Evolutionary conservation across 371 early-diverging fungal genomes (phyloP), one percentile per base, ranked within the genome.

Genomic region (Chytridium lagenaria): DNA sequence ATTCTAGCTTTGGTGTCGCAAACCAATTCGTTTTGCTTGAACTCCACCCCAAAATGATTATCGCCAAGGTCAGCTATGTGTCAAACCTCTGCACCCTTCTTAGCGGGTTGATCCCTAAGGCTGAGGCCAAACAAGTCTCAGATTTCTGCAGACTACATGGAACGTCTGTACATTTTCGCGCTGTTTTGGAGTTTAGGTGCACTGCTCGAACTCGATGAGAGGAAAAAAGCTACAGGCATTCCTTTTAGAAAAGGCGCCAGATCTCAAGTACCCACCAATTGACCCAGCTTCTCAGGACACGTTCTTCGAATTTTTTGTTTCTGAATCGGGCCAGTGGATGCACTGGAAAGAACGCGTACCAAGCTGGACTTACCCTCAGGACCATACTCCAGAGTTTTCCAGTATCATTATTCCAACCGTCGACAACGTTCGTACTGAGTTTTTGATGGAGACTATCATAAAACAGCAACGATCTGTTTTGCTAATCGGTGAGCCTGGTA

Each of bases 401-500:
- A 83, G 81, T 73, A 87, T 88, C 65, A 87, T 89, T 67, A 85
- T 89, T 52, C 89, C 89, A 10, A 89, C 84, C 22, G 87, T 89
- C 31, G 89, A 89, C 74, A 89, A 88, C 71, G 87, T 89, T n/a
- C 78, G 88, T 3, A 83, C 82, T 3, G 87, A 88, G 77, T 89
- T 86, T 76, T 69, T 89, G 64, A 85, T 89, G 64, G 87, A 88
- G 57, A 84, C 82, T 0, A 72, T 87, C 12, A 69, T 81, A 16
- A 85, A 84, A 76, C 88, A 88, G 77, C 68, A 75, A 34, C 84
- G 82, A 57, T 73, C 84, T 5, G 88, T 88, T 23, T 79, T 89
- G 40, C 78, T 89, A n/a, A 89, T 88, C 72, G 89, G 89, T 34
- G 89, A 89, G 69, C 87, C 88, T 0, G 89, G 89, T 52, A 89